Conservation (phyloP, 352 stramenopile genomes). For the Globisporangium nunn region DNA sequence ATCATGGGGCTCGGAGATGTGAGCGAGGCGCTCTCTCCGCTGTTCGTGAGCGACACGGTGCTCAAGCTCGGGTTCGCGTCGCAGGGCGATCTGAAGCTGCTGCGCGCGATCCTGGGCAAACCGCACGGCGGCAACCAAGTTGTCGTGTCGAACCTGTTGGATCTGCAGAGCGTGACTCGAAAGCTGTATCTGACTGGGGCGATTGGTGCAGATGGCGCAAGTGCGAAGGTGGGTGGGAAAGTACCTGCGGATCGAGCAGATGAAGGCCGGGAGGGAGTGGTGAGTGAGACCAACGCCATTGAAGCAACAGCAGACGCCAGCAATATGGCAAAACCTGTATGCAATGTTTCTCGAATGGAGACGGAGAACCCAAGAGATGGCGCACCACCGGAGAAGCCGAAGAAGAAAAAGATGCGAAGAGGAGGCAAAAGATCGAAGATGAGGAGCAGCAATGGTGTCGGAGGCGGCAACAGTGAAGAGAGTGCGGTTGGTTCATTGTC, state of each 20-base stretch:
- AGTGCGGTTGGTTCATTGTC: slow-evolving; percentile 23
- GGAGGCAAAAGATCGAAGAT: slow-evolving; percentile 10
- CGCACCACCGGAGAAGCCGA: not conserved
- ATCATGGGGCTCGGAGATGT: slow-evolving; percentile 37
- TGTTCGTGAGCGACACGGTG: slow-evolving; percentile 44
- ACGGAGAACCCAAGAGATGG: not conserved
- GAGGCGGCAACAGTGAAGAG: slow-evolving; percentile 1
- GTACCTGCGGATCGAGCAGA: too few species aligned
- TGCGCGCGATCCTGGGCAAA: slow-evolving; percentile 36
- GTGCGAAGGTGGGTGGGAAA: not conserved
- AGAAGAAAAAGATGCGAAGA: not conserved
- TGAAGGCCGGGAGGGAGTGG: not conserved
- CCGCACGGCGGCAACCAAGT: slow-evolving; percentile 11
- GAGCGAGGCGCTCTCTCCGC: slow-evolving; percentile 17
- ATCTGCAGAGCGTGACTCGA: slow-evolving; percentile 40
- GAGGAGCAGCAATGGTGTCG: slow-evolving; percentile 10
- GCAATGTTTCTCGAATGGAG: too few species aligned
- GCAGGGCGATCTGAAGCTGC: slow-evolving; percentile 48
- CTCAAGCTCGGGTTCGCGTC: slow-evolving; percentile 73
- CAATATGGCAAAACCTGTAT: too few species aligned
- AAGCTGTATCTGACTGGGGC: slow-evolving; percentile 19
- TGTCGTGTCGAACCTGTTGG: slow-evolving; percentile 45
- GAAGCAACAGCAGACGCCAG: not conserved
- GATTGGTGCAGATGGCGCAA: not conserved
- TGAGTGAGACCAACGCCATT: not conserved